Percentiles rank a stretch among this genome's conserved stretches.
Conservation (phyloP, 176 grass and related monocot species). For the Musa itinerans region DNA sequence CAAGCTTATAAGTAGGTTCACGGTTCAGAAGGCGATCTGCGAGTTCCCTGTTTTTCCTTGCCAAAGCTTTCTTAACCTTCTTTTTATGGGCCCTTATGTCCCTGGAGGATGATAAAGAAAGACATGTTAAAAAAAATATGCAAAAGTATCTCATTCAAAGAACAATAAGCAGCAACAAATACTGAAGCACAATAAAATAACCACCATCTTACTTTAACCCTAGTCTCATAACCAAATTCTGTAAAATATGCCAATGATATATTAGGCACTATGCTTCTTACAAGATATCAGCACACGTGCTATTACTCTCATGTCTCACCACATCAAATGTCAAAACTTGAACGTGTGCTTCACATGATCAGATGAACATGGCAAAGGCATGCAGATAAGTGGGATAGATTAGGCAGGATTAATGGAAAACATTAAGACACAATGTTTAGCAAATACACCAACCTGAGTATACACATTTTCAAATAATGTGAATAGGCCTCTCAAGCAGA, state of each 20-base stretch:
- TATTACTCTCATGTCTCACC: not conserved
- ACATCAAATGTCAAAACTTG: not conserved
- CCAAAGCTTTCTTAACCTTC: conserved; percentile 78
- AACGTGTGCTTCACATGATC: not conserved
- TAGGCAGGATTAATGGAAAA: not conserved
- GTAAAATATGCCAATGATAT: not conserved
- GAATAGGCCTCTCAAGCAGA: not conserved
- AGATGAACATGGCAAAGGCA: not conserved
- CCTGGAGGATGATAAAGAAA: conserved; percentile 28
- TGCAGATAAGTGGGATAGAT: not conserved
- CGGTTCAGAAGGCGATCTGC: conserved; percentile 64
- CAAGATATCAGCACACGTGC: not conserved
- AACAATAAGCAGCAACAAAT: not conserved
- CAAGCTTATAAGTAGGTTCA: conserved; percentile 74
- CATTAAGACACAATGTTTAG: not conserved
- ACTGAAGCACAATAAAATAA: not conserved
- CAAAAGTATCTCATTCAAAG: not conserved
- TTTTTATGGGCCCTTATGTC: conserved; percentile 55
- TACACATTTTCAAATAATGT: not conserved
- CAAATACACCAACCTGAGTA: not conserved
- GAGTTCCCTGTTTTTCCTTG: conserved; percentile 90
- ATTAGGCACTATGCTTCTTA: not conserved
- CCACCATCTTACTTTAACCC: not conserved
- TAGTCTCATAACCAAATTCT: not conserved
- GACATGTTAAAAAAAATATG: not conserved